These are phyloP conservation scores for Ustilago hordei DNA, from an alignment of 1,284 basidiomycete species.

Conservation along the genomic window DNA sequence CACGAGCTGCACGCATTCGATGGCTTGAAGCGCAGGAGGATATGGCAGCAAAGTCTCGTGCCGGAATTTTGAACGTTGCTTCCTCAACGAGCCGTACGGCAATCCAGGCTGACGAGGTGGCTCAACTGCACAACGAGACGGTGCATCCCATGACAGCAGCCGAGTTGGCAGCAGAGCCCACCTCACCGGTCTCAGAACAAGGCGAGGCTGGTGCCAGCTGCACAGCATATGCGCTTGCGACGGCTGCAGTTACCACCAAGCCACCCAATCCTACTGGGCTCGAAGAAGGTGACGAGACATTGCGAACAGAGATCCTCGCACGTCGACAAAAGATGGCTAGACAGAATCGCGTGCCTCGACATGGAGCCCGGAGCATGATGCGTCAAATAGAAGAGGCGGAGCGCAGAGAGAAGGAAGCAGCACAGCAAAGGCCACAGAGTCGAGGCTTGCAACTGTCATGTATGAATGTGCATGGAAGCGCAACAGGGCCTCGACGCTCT, in stretches of 20 bases:
- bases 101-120: conserved; percentile 49
- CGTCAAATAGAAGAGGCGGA: conserved; percentile 51
- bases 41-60: background rate
- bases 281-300: conserved; percentile 32
- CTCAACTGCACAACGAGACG: conserved; percentile 37
- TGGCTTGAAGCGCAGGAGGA: conserved; percentile 43
- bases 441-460: conserved; percentile 10
- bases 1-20: conserved; percentile 32
- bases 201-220: background rate
- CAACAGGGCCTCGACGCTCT: conserved; percentile 23
- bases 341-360: conserved; percentile 35
- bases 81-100: conserved; percentile 27
- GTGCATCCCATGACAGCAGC: conserved; percentile 32
- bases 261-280: conserved; percentile 23
- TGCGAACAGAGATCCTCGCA: conserved; percentile 36
- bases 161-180: conserved; percentile 35
- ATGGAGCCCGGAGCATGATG: conserved; percentile 48
- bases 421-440: conserved; percentile 16
- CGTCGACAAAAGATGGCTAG: conserved; percentile 25
- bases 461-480: background rate
- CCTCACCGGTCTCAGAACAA: conserved; percentile 18
- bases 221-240: background rate
- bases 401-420: conserved; percentile 33
- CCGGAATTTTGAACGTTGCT: background rate
- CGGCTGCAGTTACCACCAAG: background rate